Conservation (phyloP, 2,329 filamentous ascomycete genomes). For the Aspergillus sp. region DNA sequence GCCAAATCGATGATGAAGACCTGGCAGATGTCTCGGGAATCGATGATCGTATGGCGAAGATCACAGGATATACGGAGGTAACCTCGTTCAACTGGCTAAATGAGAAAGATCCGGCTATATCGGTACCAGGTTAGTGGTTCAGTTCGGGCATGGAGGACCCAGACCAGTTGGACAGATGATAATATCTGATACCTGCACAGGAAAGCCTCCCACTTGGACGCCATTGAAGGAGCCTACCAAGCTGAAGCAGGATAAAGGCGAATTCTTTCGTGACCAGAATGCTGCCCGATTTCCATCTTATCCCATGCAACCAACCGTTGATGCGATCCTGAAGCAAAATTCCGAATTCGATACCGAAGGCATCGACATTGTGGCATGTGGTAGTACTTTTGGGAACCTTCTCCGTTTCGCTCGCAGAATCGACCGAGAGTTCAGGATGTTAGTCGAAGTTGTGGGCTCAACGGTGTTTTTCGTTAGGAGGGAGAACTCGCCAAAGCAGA, state of each 20-base stretch:
- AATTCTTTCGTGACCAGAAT: conserved; percentile 40
- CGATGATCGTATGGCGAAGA: conserved; percentile 13
- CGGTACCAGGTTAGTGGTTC: conserved; percentile 3
- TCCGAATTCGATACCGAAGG: conserved; percentile 25
- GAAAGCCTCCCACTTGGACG: conserved; percentile 45
- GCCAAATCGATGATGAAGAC: conserved; percentile 8
- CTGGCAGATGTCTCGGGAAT: background rate
- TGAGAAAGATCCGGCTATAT: conserved; percentile 16
- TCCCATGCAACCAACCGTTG: conserved; percentile 40
- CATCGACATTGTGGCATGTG: conserved; percentile 53
- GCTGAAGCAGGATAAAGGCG: conserved; percentile 38
- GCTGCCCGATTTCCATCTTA: conserved; percentile 27
- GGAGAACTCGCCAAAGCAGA: conserved; percentile 52
- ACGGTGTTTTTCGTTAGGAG: conserved; percentile 57
- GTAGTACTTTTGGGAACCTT: conserved; percentile 54
- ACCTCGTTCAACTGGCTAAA: conserved; percentile 48
- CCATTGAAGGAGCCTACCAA: conserved; percentile 28
- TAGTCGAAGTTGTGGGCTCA: conserved; percentile 48
- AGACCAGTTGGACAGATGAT: background rate
- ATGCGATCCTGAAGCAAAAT: conserved; percentile 34
- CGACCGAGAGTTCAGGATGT: conserved; percentile 49
- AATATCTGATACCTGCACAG: conserved; percentile 21
- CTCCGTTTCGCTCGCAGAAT: conserved; percentile 46
- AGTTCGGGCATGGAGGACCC: background rate
- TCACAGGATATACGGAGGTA: conserved; percentile 36